These are phyloP conservation scores for Mycosphaerella arachidis DNA, from an alignment of 2,329 filamentous ascomycete genomes.

Conservation along the genomic window DNA sequence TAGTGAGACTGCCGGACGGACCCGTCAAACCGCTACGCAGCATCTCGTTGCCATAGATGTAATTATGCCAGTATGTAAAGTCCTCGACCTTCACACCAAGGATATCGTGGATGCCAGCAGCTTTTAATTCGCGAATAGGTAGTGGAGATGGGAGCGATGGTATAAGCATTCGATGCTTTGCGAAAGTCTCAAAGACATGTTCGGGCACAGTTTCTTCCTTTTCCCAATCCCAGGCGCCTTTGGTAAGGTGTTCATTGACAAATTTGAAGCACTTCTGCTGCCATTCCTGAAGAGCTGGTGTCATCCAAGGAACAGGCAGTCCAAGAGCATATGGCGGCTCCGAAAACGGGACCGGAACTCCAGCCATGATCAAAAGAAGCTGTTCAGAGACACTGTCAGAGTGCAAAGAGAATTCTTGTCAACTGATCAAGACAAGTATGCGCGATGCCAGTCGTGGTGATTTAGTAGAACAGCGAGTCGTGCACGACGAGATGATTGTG, in stretches of 20 bases:
- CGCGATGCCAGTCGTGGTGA: background rate
- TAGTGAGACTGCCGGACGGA: constrained; percentile 61
- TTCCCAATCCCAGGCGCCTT: constrained; percentile 67
- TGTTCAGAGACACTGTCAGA: too few relatives aligned
- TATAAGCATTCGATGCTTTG: constrained; percentile 63
- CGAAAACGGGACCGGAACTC: constrained; percentile 58
- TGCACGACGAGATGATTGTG: background rate
- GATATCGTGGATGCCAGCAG: constrained; percentile 61
- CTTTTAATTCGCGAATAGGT: constrained; percentile 63
- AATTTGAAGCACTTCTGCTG: constrained; percentile 66
- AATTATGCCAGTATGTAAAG: constrained; percentile 66
- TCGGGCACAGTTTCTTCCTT: constrained; percentile 58
- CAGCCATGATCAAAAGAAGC: background rate
- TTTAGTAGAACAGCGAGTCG: background rate
- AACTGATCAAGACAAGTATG: background rate
- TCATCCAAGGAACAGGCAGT: constrained; percentile 68
- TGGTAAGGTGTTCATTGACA: constrained; percentile 57
- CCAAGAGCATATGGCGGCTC: constrained; percentile 68
- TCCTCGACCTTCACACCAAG: constrained; percentile 66
- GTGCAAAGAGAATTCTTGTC: too few relatives aligned
- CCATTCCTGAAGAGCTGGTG: constrained; percentile 59
- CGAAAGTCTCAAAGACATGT: constrained; percentile 62
- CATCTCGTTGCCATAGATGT: constrained; percentile 71
- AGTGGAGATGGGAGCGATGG: constrained; percentile 65
- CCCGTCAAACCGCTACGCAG: constrained; percentile 60